These are phyloP conservation scores for Entonaema liquescens DNA, from an alignment of 495 filamentous ascomycete species.

Conservation along the genomic window DNA sequence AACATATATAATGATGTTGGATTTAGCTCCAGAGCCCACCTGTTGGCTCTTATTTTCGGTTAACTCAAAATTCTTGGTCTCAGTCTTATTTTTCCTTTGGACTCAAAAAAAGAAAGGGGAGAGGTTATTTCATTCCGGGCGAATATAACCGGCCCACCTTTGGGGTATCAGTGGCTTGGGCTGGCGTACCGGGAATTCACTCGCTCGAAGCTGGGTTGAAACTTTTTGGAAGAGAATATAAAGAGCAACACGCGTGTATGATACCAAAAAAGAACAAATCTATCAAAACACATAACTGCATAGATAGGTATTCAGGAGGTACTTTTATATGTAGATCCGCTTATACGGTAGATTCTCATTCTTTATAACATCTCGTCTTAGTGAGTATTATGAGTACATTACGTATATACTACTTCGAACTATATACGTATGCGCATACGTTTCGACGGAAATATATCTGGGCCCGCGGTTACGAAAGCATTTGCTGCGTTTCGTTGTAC, in stretches of 20 bases:
- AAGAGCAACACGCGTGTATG: not conserved
- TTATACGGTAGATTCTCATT: not conserved
- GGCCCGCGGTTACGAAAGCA: not conserved
- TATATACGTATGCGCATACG: too few species aligned
- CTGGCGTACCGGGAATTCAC: constrained; percentile 4
- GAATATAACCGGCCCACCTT: not conserved
- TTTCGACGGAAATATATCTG: not conserved
- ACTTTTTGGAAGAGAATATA: not conserved
- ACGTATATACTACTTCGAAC: not conserved
- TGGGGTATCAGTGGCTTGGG: not conserved
- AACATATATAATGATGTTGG: not conserved
- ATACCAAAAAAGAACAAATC: constrained; percentile 11
- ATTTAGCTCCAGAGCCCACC: not conserved
- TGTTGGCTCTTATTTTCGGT: not conserved
- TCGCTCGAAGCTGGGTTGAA: constrained; percentile 3
- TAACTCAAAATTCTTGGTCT: not conserved
- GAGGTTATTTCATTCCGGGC: constrained; percentile 2
- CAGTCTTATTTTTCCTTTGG: not conserved
- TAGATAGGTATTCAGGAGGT: too few species aligned
- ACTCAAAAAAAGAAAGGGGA: not conserved
- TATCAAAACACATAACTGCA: not conserved
- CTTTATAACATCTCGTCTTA: too few species aligned
- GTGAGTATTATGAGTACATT: not conserved
- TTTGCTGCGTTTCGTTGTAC: not conserved
- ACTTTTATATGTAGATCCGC: not conserved